These are phyloP conservation scores for Fraxinus albicans DNA, from an alignment of 305 asterid species.

Conservation along the genomic window DNA sequence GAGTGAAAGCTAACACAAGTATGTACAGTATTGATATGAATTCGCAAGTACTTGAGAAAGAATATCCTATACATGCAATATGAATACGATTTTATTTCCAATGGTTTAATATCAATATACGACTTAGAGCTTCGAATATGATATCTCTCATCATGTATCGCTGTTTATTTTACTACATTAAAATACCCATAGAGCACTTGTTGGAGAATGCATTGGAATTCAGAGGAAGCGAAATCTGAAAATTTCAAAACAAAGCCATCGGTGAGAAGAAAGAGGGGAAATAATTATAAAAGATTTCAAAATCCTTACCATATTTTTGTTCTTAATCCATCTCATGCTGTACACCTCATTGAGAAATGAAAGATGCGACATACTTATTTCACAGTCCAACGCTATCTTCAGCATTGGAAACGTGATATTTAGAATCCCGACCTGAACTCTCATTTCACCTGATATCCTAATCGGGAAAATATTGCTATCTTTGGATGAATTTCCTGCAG, in stretches of 20 bases:
- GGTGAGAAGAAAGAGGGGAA: background rate
- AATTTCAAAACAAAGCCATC: slow-evolving; percentile 8
- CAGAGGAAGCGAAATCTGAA: slow-evolving; percentile 58
- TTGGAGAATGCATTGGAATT: slow-evolving; percentile 47
- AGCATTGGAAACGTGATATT: slow-evolving; percentile 48
- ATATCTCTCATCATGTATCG: background rate
- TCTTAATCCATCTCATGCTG: slow-evolving; percentile 30
- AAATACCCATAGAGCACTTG: slow-evolving; percentile 51
- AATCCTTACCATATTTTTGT: slow-evolving; percentile 36
- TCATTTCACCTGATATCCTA: slow-evolving; percentile 53
- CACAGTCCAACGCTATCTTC: slow-evolving; percentile 74
- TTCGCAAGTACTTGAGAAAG: background rate
- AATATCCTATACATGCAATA: background rate
- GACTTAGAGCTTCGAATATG: background rate
- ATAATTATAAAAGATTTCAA: background rate
- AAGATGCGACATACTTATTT: slow-evolving; percentile 35
- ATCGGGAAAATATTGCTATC: slow-evolving; percentile 27
- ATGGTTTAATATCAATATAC: background rate
- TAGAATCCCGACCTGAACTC: slow-evolving; percentile 39
- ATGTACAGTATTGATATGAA: background rate
- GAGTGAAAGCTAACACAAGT: background rate
- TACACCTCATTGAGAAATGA: slow-evolving; percentile 29
- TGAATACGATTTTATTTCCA: background rate
- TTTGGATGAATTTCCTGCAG: slow-evolving; percentile 22
- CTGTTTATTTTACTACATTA: slow-evolving; percentile 34